Percentiles rank a stretch among this genome's conserved stretches.
Evolutionary conservation across 441 rosid species (phyloP).

Genomic region (Pelargonium fulgidum): DNA sequence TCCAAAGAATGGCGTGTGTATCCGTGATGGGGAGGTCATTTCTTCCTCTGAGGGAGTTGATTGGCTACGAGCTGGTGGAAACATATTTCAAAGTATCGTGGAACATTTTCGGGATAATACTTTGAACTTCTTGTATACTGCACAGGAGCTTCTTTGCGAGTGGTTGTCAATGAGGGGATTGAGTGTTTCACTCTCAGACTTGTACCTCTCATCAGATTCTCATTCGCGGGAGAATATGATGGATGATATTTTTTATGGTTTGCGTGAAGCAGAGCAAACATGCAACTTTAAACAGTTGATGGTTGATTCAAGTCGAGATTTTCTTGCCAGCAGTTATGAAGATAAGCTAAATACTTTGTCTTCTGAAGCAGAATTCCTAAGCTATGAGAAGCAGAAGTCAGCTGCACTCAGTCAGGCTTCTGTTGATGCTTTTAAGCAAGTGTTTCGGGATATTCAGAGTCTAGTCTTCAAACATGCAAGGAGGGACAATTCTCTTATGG

Average conservation of each 20-base stretch:
- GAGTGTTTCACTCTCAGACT: conserved; percentile 74
- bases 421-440: conserved; percentile 71
- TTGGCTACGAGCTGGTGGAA: conserved; percentile 77
- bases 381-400: conserved; percentile 71
- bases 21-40: conserved; percentile 64
- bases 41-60: conserved; percentile 58
- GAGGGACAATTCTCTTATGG: conserved; percentile 58
- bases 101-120: conserved; percentile 38
- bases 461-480: conserved; percentile 57
- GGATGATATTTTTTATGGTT: conserved; percentile 59
- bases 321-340: conserved; percentile 47
- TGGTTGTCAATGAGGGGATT: conserved; percentile 81
- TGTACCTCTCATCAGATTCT: conserved; percentile 54
- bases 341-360: conserved; percentile 28
- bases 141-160: conserved; percentile 85
- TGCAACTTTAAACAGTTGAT: conserved; percentile 64
- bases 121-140: conserved; percentile 52
- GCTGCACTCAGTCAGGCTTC: conserved; percentile 66
- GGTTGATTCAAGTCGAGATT: conserved; percentile 56
- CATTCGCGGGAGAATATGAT: conserved; percentile 49
- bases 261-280: conserved; percentile 57
- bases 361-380: conserved; percentile 39
- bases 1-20: conserved; percentile 39
- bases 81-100: conserved; percentile 64
- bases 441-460: conserved; percentile 71